Evolutionary conservation across 345 rosid species (phyloP), one percentile per base, ranked within the genome.

Genomic region (Gossypium rotundifolium): DNA sequence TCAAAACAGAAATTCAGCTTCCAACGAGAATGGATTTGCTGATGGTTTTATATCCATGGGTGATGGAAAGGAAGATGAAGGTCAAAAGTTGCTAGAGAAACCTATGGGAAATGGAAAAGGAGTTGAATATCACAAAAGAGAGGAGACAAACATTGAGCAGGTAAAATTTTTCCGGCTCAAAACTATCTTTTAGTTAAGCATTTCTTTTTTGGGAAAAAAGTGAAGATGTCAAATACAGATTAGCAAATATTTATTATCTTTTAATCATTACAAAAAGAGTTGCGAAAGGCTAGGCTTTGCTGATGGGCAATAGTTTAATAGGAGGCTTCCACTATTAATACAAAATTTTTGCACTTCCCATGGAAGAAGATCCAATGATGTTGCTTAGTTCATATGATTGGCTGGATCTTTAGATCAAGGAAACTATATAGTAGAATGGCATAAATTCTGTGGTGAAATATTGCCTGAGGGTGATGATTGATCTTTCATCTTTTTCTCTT

Each of bases 1-100:
- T 22, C 52, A 53, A 76, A 76, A 53, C 83, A 82, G 88, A 83
- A 76, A 63, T 45, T 79, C 79, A 51, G 69, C 73, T 58, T 70
- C 33, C 61, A 75, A 65, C 49, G 79, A 75, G 81, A 86, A 76
- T 65, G 77, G 79, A 69, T 69, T 25, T 77, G 70, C 71, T 20
- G 46, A 62, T 33, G 20, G 22, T 63, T 63, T 63, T 63, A 17
- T 63, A 38, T 62, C 74, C 54, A 70, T 70, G 74, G 81, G 74
- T 75, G 57, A 70, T 57, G 75, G 60, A 57, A 84, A 77, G 75
- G 89, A 77, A 68, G 68, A 69, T 59, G 88, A 78, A 70, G 84
- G 45, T 29, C 60, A 33, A 76, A 81, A 71, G 51, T 18, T 58
- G 74, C 67, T 40, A 5, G 45, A 29, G 22, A 75, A 79, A 72